Conservation (phyloP, 345 rosid genomes). For the Boechera retrofracta region DNA sequence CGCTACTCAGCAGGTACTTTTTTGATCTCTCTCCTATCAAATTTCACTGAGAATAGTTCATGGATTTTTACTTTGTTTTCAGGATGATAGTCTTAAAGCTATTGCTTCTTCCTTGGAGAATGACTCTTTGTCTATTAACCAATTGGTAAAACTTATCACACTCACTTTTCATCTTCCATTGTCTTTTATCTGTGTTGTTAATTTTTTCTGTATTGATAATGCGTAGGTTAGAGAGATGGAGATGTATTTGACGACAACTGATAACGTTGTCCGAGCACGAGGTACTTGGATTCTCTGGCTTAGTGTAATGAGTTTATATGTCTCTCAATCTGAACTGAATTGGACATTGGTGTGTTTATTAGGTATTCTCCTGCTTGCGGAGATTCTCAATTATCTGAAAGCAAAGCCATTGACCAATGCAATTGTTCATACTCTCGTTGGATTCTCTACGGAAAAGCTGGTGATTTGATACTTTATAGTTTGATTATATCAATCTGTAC, state of each 20-base stretch:
- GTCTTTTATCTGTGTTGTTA: slow-evolving; percentile 2
- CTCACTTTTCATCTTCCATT: not conserved
- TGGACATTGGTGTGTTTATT: slow-evolving; percentile 11
- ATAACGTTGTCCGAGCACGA: slow-evolving; percentile 70
- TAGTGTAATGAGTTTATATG: not conserved
- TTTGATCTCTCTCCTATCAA: not conserved
- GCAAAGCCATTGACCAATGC: slow-evolving; percentile 63
- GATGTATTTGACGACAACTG: slow-evolving; percentile 78
- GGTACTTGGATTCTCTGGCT: slow-evolving; percentile 49
- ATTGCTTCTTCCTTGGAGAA: slow-evolving; percentile 71
- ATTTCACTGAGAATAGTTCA: not conserved
- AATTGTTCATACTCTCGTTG: slow-evolving; percentile 61
- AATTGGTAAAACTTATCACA: slow-evolving; percentile 54
- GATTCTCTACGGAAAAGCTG: slow-evolving; percentile 76
- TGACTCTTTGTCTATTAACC: slow-evolving; percentile 52
- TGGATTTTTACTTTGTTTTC: slow-evolving; percentile 3
- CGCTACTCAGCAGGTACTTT: slow-evolving; percentile 60
- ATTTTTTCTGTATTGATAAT: not conserved
- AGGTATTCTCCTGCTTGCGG: slow-evolving; percentile 89
- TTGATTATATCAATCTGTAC: not conserved
- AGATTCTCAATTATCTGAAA: slow-evolving; percentile 58
- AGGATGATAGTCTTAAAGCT: slow-evolving; percentile 71
- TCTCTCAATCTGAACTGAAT: not conserved
- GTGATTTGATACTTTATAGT: slow-evolving; percentile 49
- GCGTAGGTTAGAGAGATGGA: slow-evolving; percentile 83